A percentile compares a stretch with the other conserved stretches of the same genome.
These are phyloP conservation scores for Elongisporangium senticosum DNA, from an alignment of 352 stramenopile genomes.

Conservation along the genomic window DNA sequence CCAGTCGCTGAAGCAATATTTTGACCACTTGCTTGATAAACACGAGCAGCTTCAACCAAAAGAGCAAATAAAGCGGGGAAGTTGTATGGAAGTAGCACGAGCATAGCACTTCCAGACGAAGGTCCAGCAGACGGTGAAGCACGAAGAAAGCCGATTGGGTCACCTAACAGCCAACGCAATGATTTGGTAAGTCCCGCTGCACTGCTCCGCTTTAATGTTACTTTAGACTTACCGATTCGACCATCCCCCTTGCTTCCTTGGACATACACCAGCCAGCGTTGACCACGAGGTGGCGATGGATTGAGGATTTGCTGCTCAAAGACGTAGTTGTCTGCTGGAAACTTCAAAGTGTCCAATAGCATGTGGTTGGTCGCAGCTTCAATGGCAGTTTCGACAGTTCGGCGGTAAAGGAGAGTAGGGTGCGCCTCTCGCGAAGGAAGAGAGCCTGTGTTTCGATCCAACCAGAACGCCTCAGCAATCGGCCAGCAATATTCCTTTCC, in stretches of 20 bases:
- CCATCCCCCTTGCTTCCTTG: slow-evolving; percentile 77
- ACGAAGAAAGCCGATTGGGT: slow-evolving; percentile 78
- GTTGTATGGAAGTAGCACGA: slow-evolving; percentile 88
- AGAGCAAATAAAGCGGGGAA: slow-evolving; percentile 78
- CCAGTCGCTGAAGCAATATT: slow-evolving; percentile 58
- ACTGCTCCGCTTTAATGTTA: background rate
- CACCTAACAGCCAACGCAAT: slow-evolving; percentile 19
- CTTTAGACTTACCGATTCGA: slow-evolving; percentile 37
- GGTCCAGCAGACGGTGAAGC: slow-evolving; percentile 20
- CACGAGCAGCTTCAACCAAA: slow-evolving; percentile 73
- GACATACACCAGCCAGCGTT: slow-evolving; percentile 82
- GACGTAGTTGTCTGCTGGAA: slow-evolving; percentile 72
- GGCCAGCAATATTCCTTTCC: slow-evolving; percentile 84
- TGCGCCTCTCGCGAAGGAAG: slow-evolving; percentile 72
- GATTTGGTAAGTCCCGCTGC: background rate
- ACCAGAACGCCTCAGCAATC: slow-evolving; percentile 79
- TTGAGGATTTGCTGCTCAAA: slow-evolving; percentile 47
- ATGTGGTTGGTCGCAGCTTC: slow-evolving; percentile 84
- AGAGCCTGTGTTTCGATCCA: slow-evolving; percentile 75
- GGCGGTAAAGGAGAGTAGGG: slow-evolving; percentile 58
- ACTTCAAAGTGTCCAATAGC: slow-evolving; percentile 85
- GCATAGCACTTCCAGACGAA: slow-evolving; percentile 32
- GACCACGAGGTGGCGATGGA: slow-evolving; percentile 54
- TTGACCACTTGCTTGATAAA: slow-evolving; percentile 77
- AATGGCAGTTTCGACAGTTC: slow-evolving; percentile 71